Conservation (phyloP, 768 basidiomycete genomes). For the Mycena chlorophos region DNA sequence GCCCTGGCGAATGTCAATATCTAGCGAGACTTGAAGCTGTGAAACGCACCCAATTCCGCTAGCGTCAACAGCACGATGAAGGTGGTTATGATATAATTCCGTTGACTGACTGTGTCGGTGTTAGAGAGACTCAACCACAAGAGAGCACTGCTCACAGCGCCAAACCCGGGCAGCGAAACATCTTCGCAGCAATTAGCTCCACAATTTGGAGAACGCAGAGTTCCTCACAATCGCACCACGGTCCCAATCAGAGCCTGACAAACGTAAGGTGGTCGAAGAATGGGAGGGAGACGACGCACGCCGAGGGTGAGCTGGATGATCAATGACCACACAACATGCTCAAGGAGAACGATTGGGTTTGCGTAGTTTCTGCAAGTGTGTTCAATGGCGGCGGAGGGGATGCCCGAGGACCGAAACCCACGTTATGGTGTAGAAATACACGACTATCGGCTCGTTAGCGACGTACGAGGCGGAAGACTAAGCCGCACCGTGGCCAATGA, state of each 20-base stretch:
- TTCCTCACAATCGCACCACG: conserved; percentile 55
- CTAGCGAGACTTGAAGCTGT: too few species aligned
- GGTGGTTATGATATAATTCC: conserved; percentile 46
- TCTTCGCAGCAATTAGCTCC: conserved; percentile 29
- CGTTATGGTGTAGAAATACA: conserved; percentile 59
- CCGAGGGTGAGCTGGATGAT: conserved; percentile 41
- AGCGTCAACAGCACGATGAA: conserved; percentile 48
- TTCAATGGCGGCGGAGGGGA: background rate
- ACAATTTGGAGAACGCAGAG: background rate
- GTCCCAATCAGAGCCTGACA: conserved; percentile 47
- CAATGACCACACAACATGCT: conserved; percentile 40
- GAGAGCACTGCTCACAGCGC: conserved; percentile 46
- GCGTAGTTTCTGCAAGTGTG: conserved; percentile 36
- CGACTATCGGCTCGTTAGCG: too few species aligned
- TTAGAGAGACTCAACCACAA: background rate
- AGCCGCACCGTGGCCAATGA: conserved; percentile 57
- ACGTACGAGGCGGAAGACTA: too few species aligned
- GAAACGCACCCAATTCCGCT: conserved; percentile 43
- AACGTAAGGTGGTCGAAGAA: conserved; percentile 9
- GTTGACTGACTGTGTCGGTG: conserved; percentile 49
- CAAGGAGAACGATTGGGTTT: conserved; percentile 29
- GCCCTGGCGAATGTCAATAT: conserved; percentile 24
- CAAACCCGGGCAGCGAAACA: conserved; percentile 62
- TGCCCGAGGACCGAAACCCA: conserved; percentile 29
- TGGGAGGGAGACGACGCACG: conserved; percentile 27